Percentiles rank a stretch among this genome's conserved stretches.
These are phyloP conservation scores for Apiotrichum laibachii DNA, from an alignment of 1,284 basidiomycete genomes.

Conservation along the genomic window DNA sequence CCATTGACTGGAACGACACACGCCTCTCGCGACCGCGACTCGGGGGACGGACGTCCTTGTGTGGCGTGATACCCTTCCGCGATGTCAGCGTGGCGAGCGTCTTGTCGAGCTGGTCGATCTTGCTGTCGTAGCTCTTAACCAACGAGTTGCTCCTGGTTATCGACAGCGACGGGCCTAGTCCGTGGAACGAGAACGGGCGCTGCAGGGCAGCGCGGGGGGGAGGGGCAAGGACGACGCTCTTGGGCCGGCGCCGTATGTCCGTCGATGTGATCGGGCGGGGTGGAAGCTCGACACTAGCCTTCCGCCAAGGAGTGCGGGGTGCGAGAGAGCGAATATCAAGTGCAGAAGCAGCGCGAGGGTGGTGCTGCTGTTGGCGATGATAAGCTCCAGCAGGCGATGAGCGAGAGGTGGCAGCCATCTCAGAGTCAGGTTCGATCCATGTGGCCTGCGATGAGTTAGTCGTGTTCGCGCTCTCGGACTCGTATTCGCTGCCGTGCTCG, in stretches of 20 bases:
- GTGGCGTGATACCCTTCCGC: background rate
- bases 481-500: no score
- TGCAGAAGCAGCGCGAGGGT: background rate
- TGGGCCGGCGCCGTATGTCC: background rate
- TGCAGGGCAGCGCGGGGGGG: background rate
- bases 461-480: no score
- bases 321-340: background rate
- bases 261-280: background rate
- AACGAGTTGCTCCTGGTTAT: background rate
- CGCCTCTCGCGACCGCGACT: background rate
- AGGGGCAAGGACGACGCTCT: background rate
- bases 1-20: background rate
- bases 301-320: background rate
- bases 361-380: background rate
- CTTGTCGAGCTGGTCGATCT: background rate
- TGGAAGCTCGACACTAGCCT: background rate
- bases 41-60: background rate
- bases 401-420: no score
- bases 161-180: background rate
- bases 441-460: no score
- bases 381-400: background rate
- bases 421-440: no score
- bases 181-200: background rate
- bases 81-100: background rate
- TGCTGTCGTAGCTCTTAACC: background rate